Evolutionary conservation across 345 rosid genomes (phyloP).

Genomic region (Hibiscus tridactylites): DNA sequence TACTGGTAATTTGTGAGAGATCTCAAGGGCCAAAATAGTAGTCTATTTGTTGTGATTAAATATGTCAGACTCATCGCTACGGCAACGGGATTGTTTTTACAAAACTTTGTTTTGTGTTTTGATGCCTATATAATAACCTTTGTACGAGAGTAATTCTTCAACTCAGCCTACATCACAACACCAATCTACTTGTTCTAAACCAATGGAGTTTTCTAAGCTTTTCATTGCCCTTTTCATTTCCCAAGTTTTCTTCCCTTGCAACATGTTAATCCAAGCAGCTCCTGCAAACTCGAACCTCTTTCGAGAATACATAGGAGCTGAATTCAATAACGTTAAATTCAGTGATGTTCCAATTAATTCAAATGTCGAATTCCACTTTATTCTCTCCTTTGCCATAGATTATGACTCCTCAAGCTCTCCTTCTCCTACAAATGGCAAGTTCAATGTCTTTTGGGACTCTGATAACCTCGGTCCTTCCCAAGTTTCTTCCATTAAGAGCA

Average conservation of each 20-base stretch:
- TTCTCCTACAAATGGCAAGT: slow-evolving; percentile 28
- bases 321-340: slow-evolving; percentile 22
- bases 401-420: slow-evolving; percentile 19
- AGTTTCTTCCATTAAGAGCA: slow-evolving; percentile 20
- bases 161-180: not conserved
- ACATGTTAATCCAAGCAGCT: not conserved
- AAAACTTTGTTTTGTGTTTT: not conserved
- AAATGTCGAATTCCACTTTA: slow-evolving; percentile 24
- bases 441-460: slow-evolving; percentile 10
- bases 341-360: slow-evolving; percentile 22
- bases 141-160: not conserved
- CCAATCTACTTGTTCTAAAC: not conserved
- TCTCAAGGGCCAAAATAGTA: too few relatives aligned
- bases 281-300: slow-evolving; percentile 15
- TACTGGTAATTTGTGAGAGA: too few relatives aligned
- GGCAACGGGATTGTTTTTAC: not conserved
- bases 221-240: slow-evolving; percentile 7
- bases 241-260: not conserved
- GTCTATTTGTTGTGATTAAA: too few relatives aligned
- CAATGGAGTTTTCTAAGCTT: slow-evolving; percentile 10
- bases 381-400: slow-evolving; percentile 37
- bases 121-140: not conserved
- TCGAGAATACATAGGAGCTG: slow-evolving; percentile 31
- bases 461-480: slow-evolving; percentile 19
- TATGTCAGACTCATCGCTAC: not conserved